phyloP scores from a whole-genome alignment of 78 protist species.

The Dictyostelium intermedium region DNA sequence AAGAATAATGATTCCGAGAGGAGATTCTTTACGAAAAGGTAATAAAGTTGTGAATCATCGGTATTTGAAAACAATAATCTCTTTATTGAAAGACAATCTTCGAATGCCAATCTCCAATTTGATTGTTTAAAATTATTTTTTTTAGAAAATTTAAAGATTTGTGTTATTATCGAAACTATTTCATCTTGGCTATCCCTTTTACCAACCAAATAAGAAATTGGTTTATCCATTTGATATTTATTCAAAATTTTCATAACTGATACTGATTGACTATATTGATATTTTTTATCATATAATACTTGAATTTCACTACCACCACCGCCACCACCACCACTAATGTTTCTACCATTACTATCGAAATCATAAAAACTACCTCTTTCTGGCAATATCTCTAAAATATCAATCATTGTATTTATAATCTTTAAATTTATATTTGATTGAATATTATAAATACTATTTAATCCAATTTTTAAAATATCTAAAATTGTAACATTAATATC shows the following conservation, averaged over 20 bases:
- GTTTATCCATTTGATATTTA: background rate
- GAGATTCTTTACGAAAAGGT: conserved; percentile 6
- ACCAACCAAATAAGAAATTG: background rate
- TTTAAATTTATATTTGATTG: background rate
- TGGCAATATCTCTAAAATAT: conserved; percentile 6
- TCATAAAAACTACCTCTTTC: background rate
- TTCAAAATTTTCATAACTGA: conserved; percentile 6
- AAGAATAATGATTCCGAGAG: conserved; percentile 38
- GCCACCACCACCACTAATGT: no score
- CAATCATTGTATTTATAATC: background rate
- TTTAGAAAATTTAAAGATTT: conserved; percentile 1
- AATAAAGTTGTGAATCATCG: background rate
- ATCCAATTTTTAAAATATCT: background rate
- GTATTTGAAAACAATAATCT: background rate
- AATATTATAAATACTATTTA: conserved; percentile 10
- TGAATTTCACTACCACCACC: background rate
- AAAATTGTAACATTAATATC: background rate
- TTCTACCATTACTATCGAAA: background rate
- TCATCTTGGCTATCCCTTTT: background rate
- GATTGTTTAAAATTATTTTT: background rate
- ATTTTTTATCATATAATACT: background rate
- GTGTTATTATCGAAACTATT: background rate
- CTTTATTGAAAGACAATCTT: conserved; percentile 6
- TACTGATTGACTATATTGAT: background rate
- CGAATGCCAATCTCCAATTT: background rate